Conservation (phyloP, 192 early-diverging fungal genomes). For the Lobosporangium transversale region DNA sequence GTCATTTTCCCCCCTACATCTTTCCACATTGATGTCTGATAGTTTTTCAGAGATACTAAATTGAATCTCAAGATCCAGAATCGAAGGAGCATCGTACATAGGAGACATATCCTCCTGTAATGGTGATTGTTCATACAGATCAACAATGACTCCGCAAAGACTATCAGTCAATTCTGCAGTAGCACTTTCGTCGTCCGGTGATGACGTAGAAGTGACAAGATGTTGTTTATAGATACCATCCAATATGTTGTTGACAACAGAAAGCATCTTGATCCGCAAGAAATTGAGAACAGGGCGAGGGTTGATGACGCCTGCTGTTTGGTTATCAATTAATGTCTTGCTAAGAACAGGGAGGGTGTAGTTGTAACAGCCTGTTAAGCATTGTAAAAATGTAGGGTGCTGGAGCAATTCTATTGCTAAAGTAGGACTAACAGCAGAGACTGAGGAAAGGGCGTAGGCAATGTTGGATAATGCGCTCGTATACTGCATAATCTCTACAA, state of each 20-base stretch:
- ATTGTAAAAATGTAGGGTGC: conserved; percentile 29
- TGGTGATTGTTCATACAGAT: conserved; percentile 70
- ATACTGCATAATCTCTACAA: conserved; percentile 32
- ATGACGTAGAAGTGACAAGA: conserved; percentile 34
- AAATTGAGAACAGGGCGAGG: conserved; percentile 24
- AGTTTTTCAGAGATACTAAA: conserved; percentile 70
- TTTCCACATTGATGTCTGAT: conserved; percentile 50
- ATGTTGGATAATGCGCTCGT: conserved; percentile 39
- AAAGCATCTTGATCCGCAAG: conserved; percentile 61
- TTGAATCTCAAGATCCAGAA: conserved; percentile 86
- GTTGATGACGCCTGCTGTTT: conserved; percentile 13
- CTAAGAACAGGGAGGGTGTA: conserved; percentile 35
- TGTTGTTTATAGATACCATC: conserved; percentile 59
- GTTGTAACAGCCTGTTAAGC: conserved; percentile 49
- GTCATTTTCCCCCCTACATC: conserved; percentile 52
- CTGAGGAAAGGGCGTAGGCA: conserved; percentile 44
- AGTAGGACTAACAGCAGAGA: conserved; percentile 36
- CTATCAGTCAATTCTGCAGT: conserved; percentile 33
- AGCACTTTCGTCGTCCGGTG: conserved; percentile 12
- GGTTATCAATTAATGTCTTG: conserved; percentile 9
- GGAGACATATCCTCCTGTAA: conserved; percentile 66
- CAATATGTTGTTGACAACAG: conserved; percentile 63
- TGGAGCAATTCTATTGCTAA: conserved; percentile 42
- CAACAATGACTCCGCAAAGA: conserved; percentile 63
- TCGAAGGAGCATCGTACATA: conserved; percentile 79